Conservation (phyloP, 768 basidiomycete species). For the Naganishia friedmannii region DNA sequence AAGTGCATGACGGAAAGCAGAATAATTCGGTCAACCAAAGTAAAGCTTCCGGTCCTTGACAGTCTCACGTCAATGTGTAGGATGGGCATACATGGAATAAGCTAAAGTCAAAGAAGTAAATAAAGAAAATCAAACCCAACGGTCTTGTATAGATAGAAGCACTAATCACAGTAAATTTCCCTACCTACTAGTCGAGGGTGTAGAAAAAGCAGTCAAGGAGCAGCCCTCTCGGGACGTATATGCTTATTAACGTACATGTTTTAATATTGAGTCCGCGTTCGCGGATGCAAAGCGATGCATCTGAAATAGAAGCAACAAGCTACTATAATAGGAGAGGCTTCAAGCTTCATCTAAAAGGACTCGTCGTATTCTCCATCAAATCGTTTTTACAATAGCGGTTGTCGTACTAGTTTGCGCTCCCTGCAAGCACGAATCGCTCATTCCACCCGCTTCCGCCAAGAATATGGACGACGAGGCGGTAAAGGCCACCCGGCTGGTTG, state of each 20-base stretch:
- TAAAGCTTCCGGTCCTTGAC: conserved; percentile 17
- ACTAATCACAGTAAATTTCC: background rate
- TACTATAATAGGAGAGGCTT: too few species aligned
- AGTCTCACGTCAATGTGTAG: conserved; percentile 1
- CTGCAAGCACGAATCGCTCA: too few species aligned
- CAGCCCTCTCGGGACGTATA: too few species aligned
- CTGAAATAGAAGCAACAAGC: too few species aligned
- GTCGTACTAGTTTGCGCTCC: too few species aligned
- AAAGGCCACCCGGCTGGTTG: background rate
- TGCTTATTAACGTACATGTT: too few species aligned
- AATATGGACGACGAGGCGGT: background rate
- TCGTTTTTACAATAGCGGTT: too few species aligned
- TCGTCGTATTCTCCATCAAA: too few species aligned
- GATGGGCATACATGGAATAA: conserved; percentile 19
- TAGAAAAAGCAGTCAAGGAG: too few species aligned
- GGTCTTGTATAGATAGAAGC: conserved; percentile 22
- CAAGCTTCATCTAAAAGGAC: too few species aligned
- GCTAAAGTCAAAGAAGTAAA: conserved; percentile 2
- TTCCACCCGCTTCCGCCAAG: background rate
- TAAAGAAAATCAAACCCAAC: conserved; percentile 8
- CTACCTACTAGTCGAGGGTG: too few species aligned
- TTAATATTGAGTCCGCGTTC: too few species aligned
- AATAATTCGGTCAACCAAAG: conserved; percentile 15
- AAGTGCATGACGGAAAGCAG: background rate
- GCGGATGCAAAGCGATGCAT: background rate